These are phyloP conservation scores for Dictyostelium brefeldianum DNA, from an alignment of 78 protist genomes.

Conservation along the genomic window DNA sequence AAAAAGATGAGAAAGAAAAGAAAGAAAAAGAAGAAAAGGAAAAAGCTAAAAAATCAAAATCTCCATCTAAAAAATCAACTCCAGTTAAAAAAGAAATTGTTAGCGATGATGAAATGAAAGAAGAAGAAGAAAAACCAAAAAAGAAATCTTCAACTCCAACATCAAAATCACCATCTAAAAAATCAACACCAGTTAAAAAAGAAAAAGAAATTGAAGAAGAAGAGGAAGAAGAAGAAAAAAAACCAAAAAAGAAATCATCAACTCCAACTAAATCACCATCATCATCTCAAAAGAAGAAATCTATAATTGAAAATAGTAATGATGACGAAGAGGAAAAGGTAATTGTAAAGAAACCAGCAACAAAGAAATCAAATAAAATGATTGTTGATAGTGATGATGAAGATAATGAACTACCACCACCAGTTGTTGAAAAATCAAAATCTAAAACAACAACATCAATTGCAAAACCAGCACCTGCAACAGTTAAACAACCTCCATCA, in stretches of 20 bases:
- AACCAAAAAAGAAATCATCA: slow-evolving; percentile 2
- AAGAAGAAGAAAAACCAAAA: neutral
- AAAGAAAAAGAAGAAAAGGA: slow-evolving; percentile 2
- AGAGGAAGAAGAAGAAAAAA: neutral
- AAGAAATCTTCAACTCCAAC: neutral
- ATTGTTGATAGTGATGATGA: slow-evolving; percentile 1
- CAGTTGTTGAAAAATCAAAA: neutral
- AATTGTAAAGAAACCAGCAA: neutral
- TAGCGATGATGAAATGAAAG: neutral
- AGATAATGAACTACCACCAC: neutral
- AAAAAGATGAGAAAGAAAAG: neutral
- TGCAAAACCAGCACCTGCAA: neutral
- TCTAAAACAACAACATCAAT: neutral
- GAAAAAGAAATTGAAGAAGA: neutral
- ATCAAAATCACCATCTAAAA: slow-evolving; percentile 6
- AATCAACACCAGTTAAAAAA: neutral
- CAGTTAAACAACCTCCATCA: neutral
- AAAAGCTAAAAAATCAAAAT: neutral
- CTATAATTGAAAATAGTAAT: neutral
- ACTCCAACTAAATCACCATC: slow-evolving; percentile 5
- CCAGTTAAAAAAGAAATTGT: neutral
- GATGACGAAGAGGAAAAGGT: neutral
- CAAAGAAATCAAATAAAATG: neutral
- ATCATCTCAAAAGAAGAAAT: neutral
- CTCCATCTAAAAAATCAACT: neutral